Conservation (phyloP, 148 eudicot species). For the Persicaria tinctoria region DNA sequence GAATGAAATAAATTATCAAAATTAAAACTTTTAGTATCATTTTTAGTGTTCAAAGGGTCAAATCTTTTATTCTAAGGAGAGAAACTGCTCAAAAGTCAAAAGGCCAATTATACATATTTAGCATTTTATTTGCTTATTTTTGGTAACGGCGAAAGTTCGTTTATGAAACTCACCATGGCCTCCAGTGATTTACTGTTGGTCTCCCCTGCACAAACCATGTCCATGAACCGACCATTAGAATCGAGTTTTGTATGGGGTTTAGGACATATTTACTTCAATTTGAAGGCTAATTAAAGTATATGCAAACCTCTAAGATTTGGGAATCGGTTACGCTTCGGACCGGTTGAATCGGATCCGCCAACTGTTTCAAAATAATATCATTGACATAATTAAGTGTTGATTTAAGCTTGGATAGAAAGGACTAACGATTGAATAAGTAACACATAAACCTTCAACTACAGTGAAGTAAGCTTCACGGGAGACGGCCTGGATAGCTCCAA, state of each 20-base stretch:
- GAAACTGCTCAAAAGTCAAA: too few species aligned
- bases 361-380: constrained; percentile 24
- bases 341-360: constrained; percentile 34
- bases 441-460: constrained; percentile 41
- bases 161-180: constrained; percentile 51
- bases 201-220: constrained; percentile 46
- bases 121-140: too few species aligned
- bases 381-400: neutral
- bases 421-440: neutral
- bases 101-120: too few species aligned
- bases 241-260: neutral
- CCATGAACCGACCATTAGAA: neutral
- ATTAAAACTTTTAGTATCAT: too few species aligned
- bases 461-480: constrained; percentile 81
- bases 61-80: too few species aligned
- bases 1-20: too few species aligned
- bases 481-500: constrained; percentile 89
- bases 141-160: neutral
- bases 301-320: constrained; percentile 62
- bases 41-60: too few species aligned
- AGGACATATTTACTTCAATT: too few species aligned
- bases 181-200: constrained; percentile 62
- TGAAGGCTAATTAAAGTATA: neutral
- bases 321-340: constrained; percentile 32
- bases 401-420: neutral